Conservation (phyloP, 116 monocot species). For the Trichopus zeylanicus region DNA sequence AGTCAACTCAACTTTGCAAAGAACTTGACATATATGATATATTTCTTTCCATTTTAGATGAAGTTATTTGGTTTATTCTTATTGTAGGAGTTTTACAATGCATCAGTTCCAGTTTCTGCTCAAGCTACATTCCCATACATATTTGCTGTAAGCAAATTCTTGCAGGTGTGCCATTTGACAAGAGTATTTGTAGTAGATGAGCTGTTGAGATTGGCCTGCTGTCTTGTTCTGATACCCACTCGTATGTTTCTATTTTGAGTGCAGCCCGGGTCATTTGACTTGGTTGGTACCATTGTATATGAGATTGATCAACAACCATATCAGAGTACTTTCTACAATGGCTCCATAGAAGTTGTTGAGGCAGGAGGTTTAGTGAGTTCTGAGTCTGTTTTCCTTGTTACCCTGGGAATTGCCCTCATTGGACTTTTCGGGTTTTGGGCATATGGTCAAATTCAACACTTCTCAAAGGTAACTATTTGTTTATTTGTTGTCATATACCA, state of each 20-base stretch:
- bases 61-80: not conserved
- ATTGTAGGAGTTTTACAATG: conserved; percentile 69
- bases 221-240: not conserved
- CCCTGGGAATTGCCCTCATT: conserved; percentile 8
- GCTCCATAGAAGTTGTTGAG: conserved; percentile 25
- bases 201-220: not conserved
- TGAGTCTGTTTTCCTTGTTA: conserved; percentile 1
- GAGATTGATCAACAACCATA: conserved; percentile 88
- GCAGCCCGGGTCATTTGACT: conserved; percentile 85
- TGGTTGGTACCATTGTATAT: conserved; percentile 78
- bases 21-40: not conserved
- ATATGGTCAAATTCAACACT: conserved; percentile 9
- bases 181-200: not conserved
- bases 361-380: conserved; percentile 7
- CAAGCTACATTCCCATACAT: conserved; percentile 86
- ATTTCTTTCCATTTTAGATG: not conserved
- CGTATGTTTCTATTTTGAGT: not conserved
- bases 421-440: conserved; percentile 4
- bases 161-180: conserved; percentile 52
- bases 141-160: conserved; percentile 84
- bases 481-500: not conserved
- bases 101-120: conserved; percentile 62
- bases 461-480: conserved; percentile 64
- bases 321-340: conserved; percentile 72
- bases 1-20: too few relatives aligned